Base-by-base conservation (phyloP, 2,329 filamentous ascomycete genomes). In the Beauveria scarabaeidicola region DNA sequence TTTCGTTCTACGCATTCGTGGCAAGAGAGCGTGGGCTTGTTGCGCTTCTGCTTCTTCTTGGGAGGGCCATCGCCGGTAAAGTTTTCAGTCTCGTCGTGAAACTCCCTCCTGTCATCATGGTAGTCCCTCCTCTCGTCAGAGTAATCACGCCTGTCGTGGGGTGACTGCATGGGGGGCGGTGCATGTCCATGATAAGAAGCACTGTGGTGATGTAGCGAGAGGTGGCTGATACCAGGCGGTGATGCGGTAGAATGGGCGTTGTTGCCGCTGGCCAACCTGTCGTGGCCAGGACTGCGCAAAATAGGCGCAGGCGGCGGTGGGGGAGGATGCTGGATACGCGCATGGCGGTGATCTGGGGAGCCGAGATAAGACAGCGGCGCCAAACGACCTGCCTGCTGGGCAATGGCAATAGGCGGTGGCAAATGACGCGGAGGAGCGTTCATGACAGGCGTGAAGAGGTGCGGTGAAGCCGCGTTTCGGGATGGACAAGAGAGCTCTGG, bases 1-100 rank as follows among this genome's bases (percentile, higher is more conserved):
- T 92, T 92, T 65, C 89, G 79, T 73, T 91, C 88, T 23, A 92
- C 89, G 68, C 89, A 93, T 70, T 91, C 88, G 63, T 86, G 82
- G 67, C 89, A 92, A 52, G 87, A 90, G 63, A 92, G 70, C 1
- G 89, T 92, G 3, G 89, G 89, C 72, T 93, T 93, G 74, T 93
- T 93, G 52, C 89, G 83, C 76, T 89, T 91, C 75, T 92, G 89
- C 74, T 88, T 90, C 76, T 89, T 89, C 71, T 75, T 80, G 11
- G 75, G 69, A n/a, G 76, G 79, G 47, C 76, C 72, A 40, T 71
- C 70, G n/a, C 63, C 67, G 19, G 53, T 59, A 15, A 59, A 47
- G 27, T 58, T 51, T 25, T 59, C 36, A 13, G 59, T 53, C 17
- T 61, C 56, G 32, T 62, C 46, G 36, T 52, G 43, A 32, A 59